phyloP scores from a whole-genome alignment of 306 rosid genomes.

The Mimosa bimucronata region DNA sequence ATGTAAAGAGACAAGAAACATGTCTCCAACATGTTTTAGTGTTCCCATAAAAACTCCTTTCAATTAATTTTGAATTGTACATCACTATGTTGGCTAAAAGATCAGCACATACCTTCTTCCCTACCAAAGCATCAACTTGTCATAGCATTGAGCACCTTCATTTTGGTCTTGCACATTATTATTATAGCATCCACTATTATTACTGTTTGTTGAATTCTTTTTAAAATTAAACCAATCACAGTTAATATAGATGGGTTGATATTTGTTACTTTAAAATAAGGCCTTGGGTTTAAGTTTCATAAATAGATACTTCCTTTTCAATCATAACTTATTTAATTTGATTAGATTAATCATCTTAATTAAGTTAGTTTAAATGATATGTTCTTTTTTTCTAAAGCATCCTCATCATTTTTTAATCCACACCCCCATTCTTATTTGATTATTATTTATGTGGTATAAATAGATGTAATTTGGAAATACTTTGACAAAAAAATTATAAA shows the following conservation, averaged over 20 bases:
- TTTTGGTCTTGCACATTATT: conserved; percentile 33
- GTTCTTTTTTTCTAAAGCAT: too few species aligned
- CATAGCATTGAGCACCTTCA: conserved; percentile 33
- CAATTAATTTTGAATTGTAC: conserved; percentile 29
- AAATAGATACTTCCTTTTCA: too few species aligned
- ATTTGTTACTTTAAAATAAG: neutral
- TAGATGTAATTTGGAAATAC: too few species aligned
- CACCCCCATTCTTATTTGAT: too few species aligned
- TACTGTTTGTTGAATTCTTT: neutral
- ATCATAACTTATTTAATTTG: too few species aligned
- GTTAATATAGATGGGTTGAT: neutral
- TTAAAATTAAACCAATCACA: neutral
- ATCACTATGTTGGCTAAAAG: conserved; percentile 54
- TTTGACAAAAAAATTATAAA: too few species aligned
- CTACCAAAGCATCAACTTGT: conserved; percentile 18
- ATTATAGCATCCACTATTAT: conserved; percentile 43
- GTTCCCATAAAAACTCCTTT: conserved; percentile 35
- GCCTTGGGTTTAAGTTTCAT: neutral
- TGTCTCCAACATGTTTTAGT: conserved; percentile 80
- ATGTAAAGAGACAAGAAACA: conserved; percentile 69
- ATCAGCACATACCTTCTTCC: conserved; percentile 40
- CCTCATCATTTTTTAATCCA: too few species aligned
- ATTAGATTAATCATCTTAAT: too few species aligned
- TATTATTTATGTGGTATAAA: too few species aligned
- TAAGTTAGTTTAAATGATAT: too few species aligned